Evolutionary conservation across 1,284 basidiomycete species (phyloP).

Genomic region (Violaceomyces palustris): DNA sequence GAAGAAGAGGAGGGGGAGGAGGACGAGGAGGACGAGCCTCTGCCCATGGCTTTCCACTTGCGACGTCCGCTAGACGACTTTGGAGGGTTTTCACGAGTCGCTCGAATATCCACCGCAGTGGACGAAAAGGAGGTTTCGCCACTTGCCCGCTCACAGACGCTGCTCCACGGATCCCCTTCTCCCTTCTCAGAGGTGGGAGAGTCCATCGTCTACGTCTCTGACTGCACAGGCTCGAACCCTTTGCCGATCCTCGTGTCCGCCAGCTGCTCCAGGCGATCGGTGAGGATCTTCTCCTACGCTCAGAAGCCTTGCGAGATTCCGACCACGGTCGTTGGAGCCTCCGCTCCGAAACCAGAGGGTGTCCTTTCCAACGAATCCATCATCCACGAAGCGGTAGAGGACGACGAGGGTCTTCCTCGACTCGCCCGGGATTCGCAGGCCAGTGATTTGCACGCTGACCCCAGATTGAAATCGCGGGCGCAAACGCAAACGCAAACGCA

Average conservation of each 20-base stretch:
- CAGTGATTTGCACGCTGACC: no score
- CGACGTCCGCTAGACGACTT: slow-evolving; percentile 37
- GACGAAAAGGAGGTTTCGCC: neutral
- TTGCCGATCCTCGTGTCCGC: slow-evolving; percentile 24
- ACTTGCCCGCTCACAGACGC: slow-evolving; percentile 1
- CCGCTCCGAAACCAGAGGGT: no score
- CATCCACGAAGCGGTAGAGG: no score
- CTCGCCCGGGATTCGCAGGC: no score
- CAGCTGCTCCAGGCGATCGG: slow-evolving; percentile 4
- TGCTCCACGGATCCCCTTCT: slow-evolving; percentile 21
- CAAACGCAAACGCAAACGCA: no score
- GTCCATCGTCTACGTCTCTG: slow-evolving; percentile 19
- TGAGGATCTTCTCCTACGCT: slow-evolving; percentile 33
- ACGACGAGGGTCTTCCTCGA: no score
- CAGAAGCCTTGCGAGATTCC: no score
- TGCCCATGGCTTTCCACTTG: slow-evolving; percentile 41
- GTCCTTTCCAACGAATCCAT: no score
- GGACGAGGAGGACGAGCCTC: slow-evolving; percentile 5
- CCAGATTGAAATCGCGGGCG: no score
- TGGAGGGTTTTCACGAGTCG: neutral
- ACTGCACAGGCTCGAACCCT: neutral
- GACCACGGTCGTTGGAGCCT: no score
- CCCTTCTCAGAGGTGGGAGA: slow-evolving; percentile 32
- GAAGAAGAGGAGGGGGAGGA: no score
- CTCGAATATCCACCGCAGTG: slow-evolving; percentile 1